phyloP scores from a whole-genome alignment of 768 basidiomycete genomes.

The Termitomyces titanicus region DNA sequence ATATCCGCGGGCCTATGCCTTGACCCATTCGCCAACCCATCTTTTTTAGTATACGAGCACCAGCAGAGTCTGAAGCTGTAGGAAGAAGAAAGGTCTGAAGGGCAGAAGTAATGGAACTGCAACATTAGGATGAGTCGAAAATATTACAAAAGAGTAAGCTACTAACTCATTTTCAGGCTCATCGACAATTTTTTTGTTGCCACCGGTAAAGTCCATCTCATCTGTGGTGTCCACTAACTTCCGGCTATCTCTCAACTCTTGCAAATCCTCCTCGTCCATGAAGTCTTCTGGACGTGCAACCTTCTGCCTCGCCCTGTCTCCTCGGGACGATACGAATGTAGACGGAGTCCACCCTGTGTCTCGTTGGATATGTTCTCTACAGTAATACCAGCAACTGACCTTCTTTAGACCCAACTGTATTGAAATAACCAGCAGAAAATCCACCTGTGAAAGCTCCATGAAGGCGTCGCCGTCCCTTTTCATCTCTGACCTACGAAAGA shows the following conservation, averaged over 20 bases:
- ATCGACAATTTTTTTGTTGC: conserved; percentile 41
- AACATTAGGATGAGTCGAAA: conserved; percentile 1
- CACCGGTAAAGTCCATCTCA: conserved; percentile 66
- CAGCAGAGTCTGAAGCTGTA: conserved; percentile 73
- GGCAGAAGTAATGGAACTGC: conserved; percentile 58
- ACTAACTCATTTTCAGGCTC: conserved; percentile 57
- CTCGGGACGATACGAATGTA: conserved; percentile 88
- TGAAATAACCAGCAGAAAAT: conserved; percentile 97
- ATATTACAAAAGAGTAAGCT: background rate
- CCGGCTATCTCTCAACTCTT: conserved; percentile 71
- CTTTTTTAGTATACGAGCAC: conserved; percentile 83
- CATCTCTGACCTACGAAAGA: conserved; percentile 72
- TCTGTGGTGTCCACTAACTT: conserved; percentile 78
- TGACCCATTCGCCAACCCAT: conserved; percentile 96
- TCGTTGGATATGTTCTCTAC: background rate
- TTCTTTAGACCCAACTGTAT: conserved; percentile 94
- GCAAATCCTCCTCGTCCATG: conserved; percentile 98
- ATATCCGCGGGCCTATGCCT: conserved; percentile 88
- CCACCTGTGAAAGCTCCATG: conserved; percentile 99
- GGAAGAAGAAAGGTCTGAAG: conserved; percentile 69
- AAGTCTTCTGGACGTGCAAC: conserved; percentile 81
- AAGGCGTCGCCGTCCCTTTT: conserved; percentile 87
- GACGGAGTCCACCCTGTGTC: conserved; percentile 89
- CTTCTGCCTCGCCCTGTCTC: conserved; percentile 64
- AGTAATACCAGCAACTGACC: conserved; percentile 40